These are phyloP conservation scores for Agrocybe pediades DNA, from an alignment of 768 basidiomycete species.

Conservation along the genomic window DNA sequence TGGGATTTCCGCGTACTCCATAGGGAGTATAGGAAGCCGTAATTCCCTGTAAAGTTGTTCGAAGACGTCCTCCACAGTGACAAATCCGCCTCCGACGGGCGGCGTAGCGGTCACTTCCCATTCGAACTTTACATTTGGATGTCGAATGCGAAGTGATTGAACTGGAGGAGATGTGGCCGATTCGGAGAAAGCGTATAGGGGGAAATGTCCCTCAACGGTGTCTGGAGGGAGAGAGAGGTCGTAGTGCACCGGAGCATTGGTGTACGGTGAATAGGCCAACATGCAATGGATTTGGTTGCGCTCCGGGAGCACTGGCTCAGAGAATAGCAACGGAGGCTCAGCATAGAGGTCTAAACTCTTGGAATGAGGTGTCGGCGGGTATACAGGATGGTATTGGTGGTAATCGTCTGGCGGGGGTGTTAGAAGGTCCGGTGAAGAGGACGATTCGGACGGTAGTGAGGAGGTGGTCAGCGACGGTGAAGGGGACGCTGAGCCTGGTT, in stretches of 20 bases:
- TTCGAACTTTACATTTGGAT: slow-evolving; percentile 32
- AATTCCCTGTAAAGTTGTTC: slow-evolving; percentile 46
- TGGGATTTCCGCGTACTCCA: slow-evolving; percentile 44
- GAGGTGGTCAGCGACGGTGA: slow-evolving; percentile 38
- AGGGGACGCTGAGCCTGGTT: slow-evolving; percentile 32
- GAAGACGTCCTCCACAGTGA: slow-evolving; percentile 53
- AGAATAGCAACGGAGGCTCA: slow-evolving; percentile 5
- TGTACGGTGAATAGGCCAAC: slow-evolving; percentile 38
- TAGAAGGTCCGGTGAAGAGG: slow-evolving; percentile 35
- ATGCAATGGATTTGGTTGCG: slow-evolving; percentile 41
- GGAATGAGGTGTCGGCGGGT: slow-evolving; percentile 31
- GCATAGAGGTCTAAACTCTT: slow-evolving; percentile 20
- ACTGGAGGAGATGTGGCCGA: slow-evolving; percentile 46
- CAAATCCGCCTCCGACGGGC: slow-evolving; percentile 26
- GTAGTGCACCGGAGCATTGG: slow-evolving; percentile 35
- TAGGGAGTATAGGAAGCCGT: slow-evolving; percentile 41
- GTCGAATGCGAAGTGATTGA: slow-evolving; percentile 32
- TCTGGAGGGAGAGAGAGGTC: slow-evolving; percentile 39
- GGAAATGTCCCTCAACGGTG: slow-evolving; percentile 15
- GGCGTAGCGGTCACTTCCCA: slow-evolving; percentile 34
- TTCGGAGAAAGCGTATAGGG: slow-evolving; percentile 36
- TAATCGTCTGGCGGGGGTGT: slow-evolving; percentile 35
- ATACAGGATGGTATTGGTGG: slow-evolving; percentile 23
- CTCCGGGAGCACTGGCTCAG: slow-evolving; percentile 22
- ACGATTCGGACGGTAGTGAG: slow-evolving; percentile 38